These are phyloP conservation scores for Ophidiomyces ophidiicola DNA, from an alignment of 2,329 filamentous ascomycete species.

Conservation along the genomic window DNA sequence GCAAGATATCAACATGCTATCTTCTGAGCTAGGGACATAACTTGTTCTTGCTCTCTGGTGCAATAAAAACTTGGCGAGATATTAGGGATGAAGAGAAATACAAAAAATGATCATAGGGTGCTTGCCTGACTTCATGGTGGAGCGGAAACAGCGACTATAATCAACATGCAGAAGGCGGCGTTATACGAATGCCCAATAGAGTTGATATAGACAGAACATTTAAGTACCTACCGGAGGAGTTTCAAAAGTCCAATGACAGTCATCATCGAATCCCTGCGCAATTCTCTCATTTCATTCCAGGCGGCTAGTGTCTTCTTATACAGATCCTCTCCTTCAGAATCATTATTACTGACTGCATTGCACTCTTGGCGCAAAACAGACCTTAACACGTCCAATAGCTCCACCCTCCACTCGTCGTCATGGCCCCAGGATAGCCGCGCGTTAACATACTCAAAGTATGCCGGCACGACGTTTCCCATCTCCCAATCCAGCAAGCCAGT, in stretches of 20 bases:
- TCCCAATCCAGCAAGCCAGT: slow-evolving; percentile 17
- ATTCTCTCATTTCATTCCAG: slow-evolving; percentile 14
- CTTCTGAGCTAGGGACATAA: too few species aligned
- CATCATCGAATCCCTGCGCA: slow-evolving; percentile 13
- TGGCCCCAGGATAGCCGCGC: slow-evolving; percentile 16
- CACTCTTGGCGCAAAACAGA: slow-evolving; percentile 16
- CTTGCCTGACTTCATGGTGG: too few species aligned
- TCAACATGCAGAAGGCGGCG: too few species aligned
- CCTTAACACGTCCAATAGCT: slow-evolving; percentile 16
- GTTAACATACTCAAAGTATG: slow-evolving; percentile 16
- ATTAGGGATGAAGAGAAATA: too few species aligned
- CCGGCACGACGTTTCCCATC: slow-evolving; percentile 15
- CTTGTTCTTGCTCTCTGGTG: too few species aligned
- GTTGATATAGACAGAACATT: too few species aligned
- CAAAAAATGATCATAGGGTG: too few species aligned
- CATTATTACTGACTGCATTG: slow-evolving; percentile 8
- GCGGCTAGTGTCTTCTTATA: slow-evolving; percentile 13
- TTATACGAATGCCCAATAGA: too few species aligned
- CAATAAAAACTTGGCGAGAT: too few species aligned
- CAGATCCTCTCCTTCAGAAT: slow-evolving; percentile 9
- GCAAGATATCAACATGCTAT: too few species aligned
- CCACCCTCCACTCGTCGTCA: slow-evolving; percentile 13
- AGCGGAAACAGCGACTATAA: too few species aligned
- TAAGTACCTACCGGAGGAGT: too few species aligned
- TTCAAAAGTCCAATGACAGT: slow-evolving; percentile 15